Evolutionary conservation across 495 filamentous ascomycete genomes (phyloP).

Genomic region (Stereocaulon alpinum): DNA sequence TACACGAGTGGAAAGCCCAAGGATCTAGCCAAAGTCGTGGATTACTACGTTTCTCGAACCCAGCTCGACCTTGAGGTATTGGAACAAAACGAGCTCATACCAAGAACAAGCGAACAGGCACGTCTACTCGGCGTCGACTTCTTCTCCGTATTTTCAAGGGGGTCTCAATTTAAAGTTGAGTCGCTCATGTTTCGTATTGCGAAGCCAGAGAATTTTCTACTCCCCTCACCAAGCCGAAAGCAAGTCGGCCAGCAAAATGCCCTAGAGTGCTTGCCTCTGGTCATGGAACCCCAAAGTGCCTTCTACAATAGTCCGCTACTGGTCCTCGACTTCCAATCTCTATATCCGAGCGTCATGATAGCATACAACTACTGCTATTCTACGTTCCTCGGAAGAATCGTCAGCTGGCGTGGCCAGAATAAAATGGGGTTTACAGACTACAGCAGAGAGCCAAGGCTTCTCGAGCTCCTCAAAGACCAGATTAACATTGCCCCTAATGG

Average conservation of each 20-base stretch:
- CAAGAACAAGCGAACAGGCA: constrained; percentile 89
- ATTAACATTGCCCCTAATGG: constrained; percentile 95
- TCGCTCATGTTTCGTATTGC: constrained; percentile 98
- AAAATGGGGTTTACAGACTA: constrained; percentile 94
- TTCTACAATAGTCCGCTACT: constrained; percentile 87
- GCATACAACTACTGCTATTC: constrained; percentile 99
- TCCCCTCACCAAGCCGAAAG: constrained; percentile 79
- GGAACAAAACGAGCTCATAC: constrained; percentile 78
- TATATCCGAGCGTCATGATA: constrained; percentile 98
- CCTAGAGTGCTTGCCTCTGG: constrained; percentile 84
- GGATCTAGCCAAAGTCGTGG: constrained; percentile 62
- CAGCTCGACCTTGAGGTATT: constrained; percentile 83
- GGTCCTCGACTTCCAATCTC: constrained; percentile 89
- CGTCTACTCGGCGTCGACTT: constrained; percentile 91
- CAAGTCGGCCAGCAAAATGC: constrained; percentile 94
- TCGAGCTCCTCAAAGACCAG: constrained; percentile 71
- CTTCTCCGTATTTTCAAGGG: constrained; percentile 84
- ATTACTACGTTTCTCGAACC: constrained; percentile 68
- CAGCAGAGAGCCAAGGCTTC: constrained; percentile 57
- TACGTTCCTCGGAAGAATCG: constrained; percentile 80
- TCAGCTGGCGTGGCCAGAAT: constrained; percentile 76
- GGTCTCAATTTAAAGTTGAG: constrained; percentile 97
- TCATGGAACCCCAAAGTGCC: constrained; percentile 94
- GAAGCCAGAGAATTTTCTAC: constrained; percentile 88
- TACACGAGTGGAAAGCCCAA: constrained; percentile 55